phyloP scores from a whole-genome alignment of 805 yeast species.

The Candida namnaoensis region DNA sequence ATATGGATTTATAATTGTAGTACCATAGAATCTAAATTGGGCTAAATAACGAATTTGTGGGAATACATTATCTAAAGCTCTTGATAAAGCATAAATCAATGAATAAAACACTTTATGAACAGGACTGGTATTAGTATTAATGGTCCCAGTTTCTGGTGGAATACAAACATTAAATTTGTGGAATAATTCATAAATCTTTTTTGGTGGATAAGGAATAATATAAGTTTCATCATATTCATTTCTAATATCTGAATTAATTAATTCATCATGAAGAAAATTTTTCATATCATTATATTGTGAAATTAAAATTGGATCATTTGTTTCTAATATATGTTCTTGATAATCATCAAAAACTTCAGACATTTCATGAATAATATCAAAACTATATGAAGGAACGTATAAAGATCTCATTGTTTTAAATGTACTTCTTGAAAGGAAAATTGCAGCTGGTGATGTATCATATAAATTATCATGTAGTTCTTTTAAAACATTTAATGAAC shows the following conservation, averaged over 20 bases:
- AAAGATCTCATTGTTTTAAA: constrained; percentile 4
- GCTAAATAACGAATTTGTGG: constrained; percentile 14
- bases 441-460: constrained; percentile 10
- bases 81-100: constrained; percentile 5
- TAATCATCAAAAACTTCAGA: constrained; percentile 6
- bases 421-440: constrained; percentile 4
- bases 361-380: constrained; percentile 10
- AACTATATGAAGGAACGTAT: constrained; percentile 12
- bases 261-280: constrained; percentile 2
- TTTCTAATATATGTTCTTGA: constrained; percentile 1
- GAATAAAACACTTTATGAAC: constrained; percentile 11
- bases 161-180: constrained; percentile 8
- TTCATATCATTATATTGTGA: constrained; percentile 3
- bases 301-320: constrained; percentile 5
- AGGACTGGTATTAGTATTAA: constrained; percentile 3
- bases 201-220: constrained; percentile 10
- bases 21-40: constrained; percentile 15
- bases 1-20: constrained; percentile 13
- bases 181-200: constrained; percentile 5
- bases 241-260: constrained; percentile 1
- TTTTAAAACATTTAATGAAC: constrained; percentile 7
- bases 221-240: constrained; percentile 1
- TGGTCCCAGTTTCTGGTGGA: constrained; percentile 11
- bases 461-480: constrained; percentile 6
- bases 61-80: constrained; percentile 14